phyloP scores from a whole-genome alignment of 108 stramenopile genomes.

The Seminavis robusta region DNA sequence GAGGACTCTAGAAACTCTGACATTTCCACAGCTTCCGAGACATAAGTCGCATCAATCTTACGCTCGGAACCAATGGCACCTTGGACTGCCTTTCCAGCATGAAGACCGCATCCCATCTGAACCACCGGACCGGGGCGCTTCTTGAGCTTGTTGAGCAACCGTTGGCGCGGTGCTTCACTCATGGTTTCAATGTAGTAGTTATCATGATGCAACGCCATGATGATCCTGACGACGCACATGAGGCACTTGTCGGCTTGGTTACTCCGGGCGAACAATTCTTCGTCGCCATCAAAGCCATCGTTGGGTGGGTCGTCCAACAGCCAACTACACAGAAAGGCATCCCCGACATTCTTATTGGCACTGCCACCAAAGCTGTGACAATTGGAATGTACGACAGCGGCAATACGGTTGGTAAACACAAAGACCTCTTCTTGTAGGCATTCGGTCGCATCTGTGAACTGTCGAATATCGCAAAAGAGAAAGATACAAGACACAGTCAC shows the following conservation, averaged over 20 bases:
- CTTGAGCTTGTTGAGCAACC: conserved; percentile 51
- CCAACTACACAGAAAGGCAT: conserved; percentile 91
- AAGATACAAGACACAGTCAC: conserved; percentile 82
- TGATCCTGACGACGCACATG: conserved; percentile 68
- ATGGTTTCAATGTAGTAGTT: conserved; percentile 59
- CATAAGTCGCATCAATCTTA: conserved; percentile 92
- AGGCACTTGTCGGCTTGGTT: conserved; percentile 77
- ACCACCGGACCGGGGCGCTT: conserved; percentile 65
- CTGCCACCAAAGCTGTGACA: conserved; percentile 67
- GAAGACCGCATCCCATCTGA: conserved; percentile 87
- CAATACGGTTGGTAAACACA: conserved; percentile 89
- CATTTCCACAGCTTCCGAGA: conserved; percentile 81
- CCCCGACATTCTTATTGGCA: conserved; percentile 93
- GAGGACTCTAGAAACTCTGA: conserved; percentile 81
- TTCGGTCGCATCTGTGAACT: conserved; percentile 93
- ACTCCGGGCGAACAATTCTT: conserved; percentile 26
- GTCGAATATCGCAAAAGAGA: conserved; percentile 90
- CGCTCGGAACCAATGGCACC: conserved; percentile 88
- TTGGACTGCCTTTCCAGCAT: conserved; percentile 91
- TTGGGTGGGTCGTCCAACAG: conserved; percentile 39
- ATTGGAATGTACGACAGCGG: conserved; percentile 80
- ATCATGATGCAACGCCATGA: conserved; percentile 60
- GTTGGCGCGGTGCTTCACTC: conserved; percentile 42
- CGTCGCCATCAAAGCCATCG: conserved; percentile 1
- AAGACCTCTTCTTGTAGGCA: conserved; percentile 91